These are phyloP conservation scores for Aspergillus aculeatus DNA, from an alignment of 2,329 filamentous ascomycete species.

Conservation along the genomic window DNA sequence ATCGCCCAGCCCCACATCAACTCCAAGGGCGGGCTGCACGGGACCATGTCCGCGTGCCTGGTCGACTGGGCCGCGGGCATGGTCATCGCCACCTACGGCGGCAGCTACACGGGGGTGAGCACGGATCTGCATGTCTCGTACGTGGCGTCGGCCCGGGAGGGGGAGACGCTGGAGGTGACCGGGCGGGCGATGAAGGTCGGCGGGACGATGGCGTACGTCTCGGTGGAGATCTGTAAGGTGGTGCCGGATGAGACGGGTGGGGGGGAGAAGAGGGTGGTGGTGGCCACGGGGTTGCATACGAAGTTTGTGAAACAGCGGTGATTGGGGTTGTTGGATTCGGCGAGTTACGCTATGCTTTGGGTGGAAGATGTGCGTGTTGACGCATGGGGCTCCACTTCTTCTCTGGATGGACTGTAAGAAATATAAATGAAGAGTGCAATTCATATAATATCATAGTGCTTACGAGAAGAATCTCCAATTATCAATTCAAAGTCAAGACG, in stretches of 20 bases:
- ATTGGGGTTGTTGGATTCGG: no score
- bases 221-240: not conserved
- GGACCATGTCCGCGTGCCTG: not conserved
- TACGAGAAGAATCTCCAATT: no score
- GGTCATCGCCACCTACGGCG: not conserved
- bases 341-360: no score
- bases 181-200: not conserved
- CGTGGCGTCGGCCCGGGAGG: not conserved
- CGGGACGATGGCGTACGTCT: not conserved
- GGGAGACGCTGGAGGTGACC: not conserved
- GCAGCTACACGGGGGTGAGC: not conserved
- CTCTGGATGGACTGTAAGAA: no score
- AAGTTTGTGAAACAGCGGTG: not conserved
- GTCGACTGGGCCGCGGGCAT: slow-evolving; percentile 1
- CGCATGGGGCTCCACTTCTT: no score
- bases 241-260: not conserved
- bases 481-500: no score
- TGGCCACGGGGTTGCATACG: not conserved
- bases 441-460: no score
- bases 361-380: no score
- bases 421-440: no score
- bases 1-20: not conserved
- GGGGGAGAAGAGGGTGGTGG: not conserved
- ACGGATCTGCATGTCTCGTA: not conserved
- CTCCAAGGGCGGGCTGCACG: not conserved